Evolutionary conservation across 1,139 yeast species (phyloP), one percentile per base, ranked within the genome.

Genomic region (Debaryomycetaceae sp.): DNA sequence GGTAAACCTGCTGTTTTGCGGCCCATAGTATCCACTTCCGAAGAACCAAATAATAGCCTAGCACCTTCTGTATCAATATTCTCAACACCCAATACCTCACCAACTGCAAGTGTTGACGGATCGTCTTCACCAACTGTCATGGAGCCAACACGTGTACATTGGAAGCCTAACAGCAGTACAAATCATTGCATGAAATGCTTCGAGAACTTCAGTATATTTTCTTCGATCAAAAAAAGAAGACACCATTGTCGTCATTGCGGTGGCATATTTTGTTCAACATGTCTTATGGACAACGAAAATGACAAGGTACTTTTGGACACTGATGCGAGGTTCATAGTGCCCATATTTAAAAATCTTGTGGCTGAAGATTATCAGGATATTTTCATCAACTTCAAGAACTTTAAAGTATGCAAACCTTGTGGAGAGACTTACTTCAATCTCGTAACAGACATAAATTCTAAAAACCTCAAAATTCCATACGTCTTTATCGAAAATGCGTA

Each of bases 161-260:
- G 77, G 77, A 65, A 64, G 47, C 66, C 73, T 5, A 63, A 70
- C 47, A 58, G 51, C 38, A 59, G 53, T 35, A 57, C 73, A 17
- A 59, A 60, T 41, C 65, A 66, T 46, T 71, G 77, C 51, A 67
- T 67, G 70, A 63, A 62, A 45, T 71, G 76, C 48, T 67, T 68
- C 43, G 61, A 57, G 31, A 51, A 58, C 6, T 68, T 71, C 47
- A 61, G 55, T 37, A 57, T 68, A 33, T 58, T 62, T 48, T 43
- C 42, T 17, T 58, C 61, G 6, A 63, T 53, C 35, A 44, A 59
- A 15, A 54, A 53, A 30, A 50, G 73, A 36, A 53, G 73, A 36
- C 77, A 71, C 50, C 76, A 71, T 50, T 71, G 76, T 48, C 52
- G 76, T 17, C 70, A 70, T 45, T 71, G 76, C 49, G 77, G 77